phyloP scores from a whole-genome alignment of 176 grass and related monocot genomes.

The maize (Zea mays) region DNA sequence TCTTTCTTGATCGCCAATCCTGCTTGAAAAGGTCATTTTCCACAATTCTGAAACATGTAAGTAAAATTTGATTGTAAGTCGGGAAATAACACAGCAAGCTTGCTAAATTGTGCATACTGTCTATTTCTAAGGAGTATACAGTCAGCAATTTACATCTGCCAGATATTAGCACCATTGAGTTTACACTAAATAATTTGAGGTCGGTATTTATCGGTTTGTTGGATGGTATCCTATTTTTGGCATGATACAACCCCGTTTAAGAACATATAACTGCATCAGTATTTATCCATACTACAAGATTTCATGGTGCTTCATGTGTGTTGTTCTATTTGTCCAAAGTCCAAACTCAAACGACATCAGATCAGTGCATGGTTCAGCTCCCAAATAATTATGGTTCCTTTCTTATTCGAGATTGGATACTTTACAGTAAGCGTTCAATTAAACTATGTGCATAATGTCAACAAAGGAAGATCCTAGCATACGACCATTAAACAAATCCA shows the following conservation, averaged over 20 bases:
- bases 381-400: not conserved
- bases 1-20: conserved; percentile 90
- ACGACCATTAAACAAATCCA: conserved; percentile 6
- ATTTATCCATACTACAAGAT: not conserved
- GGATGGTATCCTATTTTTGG: not conserved
- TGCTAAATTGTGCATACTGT: not conserved
- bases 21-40: conserved; percentile 97
- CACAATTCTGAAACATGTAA: conserved; percentile 56
- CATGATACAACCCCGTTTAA: not conserved
- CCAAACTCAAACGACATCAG: not conserved
- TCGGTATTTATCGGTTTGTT: conserved; percentile 12
- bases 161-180: not conserved
- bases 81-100: not conserved
- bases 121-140: not conserved
- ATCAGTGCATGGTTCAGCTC: not conserved
- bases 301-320: not conserved
- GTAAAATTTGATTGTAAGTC: not conserved
- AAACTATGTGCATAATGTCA: not conserved
- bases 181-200: not conserved
- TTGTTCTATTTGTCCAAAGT: not conserved
- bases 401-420: conserved; percentile 2
- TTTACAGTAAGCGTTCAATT: not conserved
- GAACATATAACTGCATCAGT: not conserved
- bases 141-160: not conserved
- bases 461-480: not conserved